Evolutionary conservation across 2,329 filamentous ascomycete species (phyloP).

Genomic region (Zasmidium cellare): DNA sequence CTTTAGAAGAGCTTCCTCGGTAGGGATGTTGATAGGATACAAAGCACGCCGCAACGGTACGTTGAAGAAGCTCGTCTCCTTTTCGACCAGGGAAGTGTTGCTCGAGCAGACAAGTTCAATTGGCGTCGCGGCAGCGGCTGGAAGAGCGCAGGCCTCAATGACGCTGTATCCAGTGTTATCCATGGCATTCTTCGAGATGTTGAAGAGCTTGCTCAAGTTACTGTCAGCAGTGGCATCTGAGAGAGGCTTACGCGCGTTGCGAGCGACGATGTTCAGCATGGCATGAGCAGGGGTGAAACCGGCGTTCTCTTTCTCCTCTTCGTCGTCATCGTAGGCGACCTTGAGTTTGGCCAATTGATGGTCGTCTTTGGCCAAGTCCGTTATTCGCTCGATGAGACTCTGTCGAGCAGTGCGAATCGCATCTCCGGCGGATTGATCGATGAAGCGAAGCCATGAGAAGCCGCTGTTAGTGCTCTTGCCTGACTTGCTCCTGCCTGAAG

Average conservation of each 20-base stretch:
- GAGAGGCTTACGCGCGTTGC: constrained; percentile 65
- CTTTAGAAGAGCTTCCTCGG: constrained; percentile 75
- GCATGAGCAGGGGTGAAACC: constrained; percentile 70
- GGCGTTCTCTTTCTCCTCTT: constrained; percentile 52
- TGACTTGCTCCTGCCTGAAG: constrained; percentile 4
- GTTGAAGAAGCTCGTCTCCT: constrained; percentile 77
- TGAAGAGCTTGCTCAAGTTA: constrained; percentile 73
- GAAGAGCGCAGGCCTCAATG: constrained; percentile 78
- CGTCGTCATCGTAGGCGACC: constrained; percentile 66
- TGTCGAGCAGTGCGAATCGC: constrained; percentile 68
- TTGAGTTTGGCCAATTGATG: constrained; percentile 63
- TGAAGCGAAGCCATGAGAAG: constrained; percentile 90
- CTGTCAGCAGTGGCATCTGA: constrained; percentile 72
- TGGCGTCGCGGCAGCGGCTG: constrained; percentile 80
- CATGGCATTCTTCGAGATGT: constrained; percentile 68
- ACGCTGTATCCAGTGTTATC: constrained; percentile 69
- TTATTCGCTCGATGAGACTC: constrained; percentile 72
- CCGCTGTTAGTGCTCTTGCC: constrained; percentile 58
- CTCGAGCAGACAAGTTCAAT: constrained; percentile 77
- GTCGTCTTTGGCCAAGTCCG: constrained; percentile 57
- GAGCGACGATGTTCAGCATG: constrained; percentile 76
- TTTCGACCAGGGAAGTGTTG: constrained; percentile 63
- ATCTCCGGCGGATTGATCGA: constrained; percentile 73
- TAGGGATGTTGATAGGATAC: constrained; percentile 61
- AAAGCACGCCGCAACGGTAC: constrained; percentile 70